These are phyloP conservation scores for Apiospora hydei DNA, from an alignment of 2,329 filamentous ascomycete genomes.

Conservation along the genomic window DNA sequence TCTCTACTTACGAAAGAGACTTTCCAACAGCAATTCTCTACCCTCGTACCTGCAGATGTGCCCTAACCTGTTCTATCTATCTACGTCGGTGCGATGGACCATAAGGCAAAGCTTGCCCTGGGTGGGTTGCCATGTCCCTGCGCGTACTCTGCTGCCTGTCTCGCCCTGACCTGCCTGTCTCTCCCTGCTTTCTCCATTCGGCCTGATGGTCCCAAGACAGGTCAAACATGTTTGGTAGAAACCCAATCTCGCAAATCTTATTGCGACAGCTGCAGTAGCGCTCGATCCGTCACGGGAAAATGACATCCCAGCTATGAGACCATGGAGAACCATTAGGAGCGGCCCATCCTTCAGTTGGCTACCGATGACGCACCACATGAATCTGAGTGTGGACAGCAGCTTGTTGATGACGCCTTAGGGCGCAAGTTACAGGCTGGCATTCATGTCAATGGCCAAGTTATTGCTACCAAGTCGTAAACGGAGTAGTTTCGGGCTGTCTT, in stretches of 20 bases:
- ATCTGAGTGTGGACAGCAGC: neutral
- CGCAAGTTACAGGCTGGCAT: no score
- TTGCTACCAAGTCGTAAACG: no score
- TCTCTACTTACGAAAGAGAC: neutral
- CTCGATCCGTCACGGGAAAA: constrained; percentile 4
- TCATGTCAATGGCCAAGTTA: neutral
- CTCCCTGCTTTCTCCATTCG: constrained; percentile 6
- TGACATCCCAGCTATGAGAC: constrained; percentile 13
- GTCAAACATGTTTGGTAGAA: constrained; percentile 19
- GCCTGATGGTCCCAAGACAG: constrained; percentile 17
- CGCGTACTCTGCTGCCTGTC: constrained; percentile 4
- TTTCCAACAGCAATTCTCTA: neutral
- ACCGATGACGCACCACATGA: neutral
- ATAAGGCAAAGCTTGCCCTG: neutral
- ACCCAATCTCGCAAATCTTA: constrained; percentile 23
- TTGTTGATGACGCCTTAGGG: neutral
- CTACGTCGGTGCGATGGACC: neutral
- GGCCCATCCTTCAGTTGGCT: neutral
- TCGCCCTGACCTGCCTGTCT: constrained; percentile 12
- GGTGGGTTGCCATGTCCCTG: constrained; percentile 12
- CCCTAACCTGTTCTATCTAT: neutral
- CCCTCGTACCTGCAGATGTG: neutral
- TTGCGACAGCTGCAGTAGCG: constrained; percentile 23
- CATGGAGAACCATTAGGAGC: neutral
- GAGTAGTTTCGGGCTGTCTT: no score